Evolutionary conservation across 371 early-diverging fungal genomes (phyloP), one percentile per base, ranked within the genome.

Genomic region (Encephalitozoon hellem): DNA sequence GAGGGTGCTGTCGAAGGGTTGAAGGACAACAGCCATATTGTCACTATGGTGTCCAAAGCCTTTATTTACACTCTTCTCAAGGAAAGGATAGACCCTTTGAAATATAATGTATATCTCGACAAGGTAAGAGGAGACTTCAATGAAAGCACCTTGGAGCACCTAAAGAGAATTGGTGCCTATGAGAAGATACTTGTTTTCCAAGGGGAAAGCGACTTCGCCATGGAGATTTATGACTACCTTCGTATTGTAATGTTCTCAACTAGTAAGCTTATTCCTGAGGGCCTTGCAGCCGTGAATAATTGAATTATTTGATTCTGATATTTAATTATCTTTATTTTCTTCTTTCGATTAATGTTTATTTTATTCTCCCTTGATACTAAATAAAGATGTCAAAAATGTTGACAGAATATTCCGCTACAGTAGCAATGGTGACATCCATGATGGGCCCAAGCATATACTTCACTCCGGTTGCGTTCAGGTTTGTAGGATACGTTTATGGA

Each of bases 361-460:
- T 47, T 21, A 18, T 34, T 34, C 34, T 34, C 34, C 49, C 49
- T 21, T 18, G 6, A 18, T 47, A 18, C 21, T 47, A 15, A 47
- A 42, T 1, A 8, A 21, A 47, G 21, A 47, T 47, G 49, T 47
- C 49, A 47, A 47, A 47, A 15, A 2, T 47, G 21, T 21, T 47
- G 21, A 47, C 49, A 47, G 49, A 47, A 21, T 21, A 21, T 47
- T 42, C 72, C 23, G 79, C 80, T 12, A 71, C 54, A 30, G 66
- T 82, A n/a, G 66, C 74, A 23, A 74, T 84, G 72, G 45, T 80
- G 8, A 67, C 78, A 54, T 77, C 84, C 5, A 80, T 80, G 54
- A 39, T 84, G 23, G 84, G 84, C 12, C 39, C 76, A 38, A 82
- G 84, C 25, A 78, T 82, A 28, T 43, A 81, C 18, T 77, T 78